phyloP scores from a whole-genome alignment of 169 alveolate genomes.

The Plasmodium gonderi region DNA sequence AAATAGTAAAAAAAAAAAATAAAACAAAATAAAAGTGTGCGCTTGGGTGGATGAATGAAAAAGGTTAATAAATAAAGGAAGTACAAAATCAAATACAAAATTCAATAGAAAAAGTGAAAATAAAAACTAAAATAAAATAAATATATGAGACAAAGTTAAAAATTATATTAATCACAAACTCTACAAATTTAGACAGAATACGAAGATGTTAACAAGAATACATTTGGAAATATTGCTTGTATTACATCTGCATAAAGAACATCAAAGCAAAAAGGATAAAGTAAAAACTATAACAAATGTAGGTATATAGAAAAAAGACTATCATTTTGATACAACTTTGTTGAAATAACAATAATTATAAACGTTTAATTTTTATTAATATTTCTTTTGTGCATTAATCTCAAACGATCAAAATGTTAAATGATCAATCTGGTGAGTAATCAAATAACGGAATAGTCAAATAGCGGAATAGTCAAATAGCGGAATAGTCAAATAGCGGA shows the following conservation, averaged over 20 bases:
- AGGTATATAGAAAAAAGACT: neutral
- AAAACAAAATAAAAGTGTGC: neutral
- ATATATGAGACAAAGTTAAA: constrained; percentile 34
- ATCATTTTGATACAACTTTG: constrained; percentile 6
- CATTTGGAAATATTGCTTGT: neutral
- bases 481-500: neutral
- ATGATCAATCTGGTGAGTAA: neutral
- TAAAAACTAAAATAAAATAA: constrained; percentile 2
- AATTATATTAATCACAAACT: constrained; percentile 35
- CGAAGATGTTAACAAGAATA: neutral
- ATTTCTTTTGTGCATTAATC: neutral
- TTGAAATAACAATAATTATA: constrained; percentile 9
- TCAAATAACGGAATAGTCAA: neutral
- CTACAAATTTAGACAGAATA: neutral
- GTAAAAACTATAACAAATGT: constrained; percentile 10
- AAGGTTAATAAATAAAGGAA: neutral
- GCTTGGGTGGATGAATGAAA: neutral
- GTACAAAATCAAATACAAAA: neutral
- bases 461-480: neutral
- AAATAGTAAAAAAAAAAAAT: neutral
- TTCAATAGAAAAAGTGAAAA: neutral
- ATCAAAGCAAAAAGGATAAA: neutral
- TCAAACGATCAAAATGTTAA: neutral
- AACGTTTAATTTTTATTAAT: constrained; percentile 7
- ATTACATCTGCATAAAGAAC: constrained; percentile 16